Conservation (phyloP, 345 rosid species). For the Eucalyptus regnans region DNA sequence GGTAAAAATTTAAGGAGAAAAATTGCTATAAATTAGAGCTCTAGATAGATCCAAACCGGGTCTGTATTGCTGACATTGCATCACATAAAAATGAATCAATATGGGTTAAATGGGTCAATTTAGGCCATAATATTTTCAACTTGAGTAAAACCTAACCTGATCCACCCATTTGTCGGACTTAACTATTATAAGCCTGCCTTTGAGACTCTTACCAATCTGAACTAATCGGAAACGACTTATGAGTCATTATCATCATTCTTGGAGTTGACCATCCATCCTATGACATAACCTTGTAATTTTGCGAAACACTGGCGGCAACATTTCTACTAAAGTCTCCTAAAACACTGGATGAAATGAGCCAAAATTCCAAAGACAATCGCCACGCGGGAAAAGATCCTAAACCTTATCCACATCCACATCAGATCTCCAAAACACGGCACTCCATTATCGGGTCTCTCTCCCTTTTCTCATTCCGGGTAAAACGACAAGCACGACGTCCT, state of each 20-base stretch:
- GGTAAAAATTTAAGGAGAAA: neutral
- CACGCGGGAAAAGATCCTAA: neutral
- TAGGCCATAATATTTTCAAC: rapidly evolving
- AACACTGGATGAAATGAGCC: neutral
- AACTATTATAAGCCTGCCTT: neutral
- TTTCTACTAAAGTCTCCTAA: neutral
- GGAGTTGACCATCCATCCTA: neutral
- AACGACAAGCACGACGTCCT: neutral
- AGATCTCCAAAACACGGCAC: neutral
- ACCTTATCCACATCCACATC: neutral
- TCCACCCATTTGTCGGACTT: rapidly evolving
- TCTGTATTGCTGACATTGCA: neutral
- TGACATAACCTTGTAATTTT: neutral
- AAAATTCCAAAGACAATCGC: neutral
- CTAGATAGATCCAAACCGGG: rapidly evolving
- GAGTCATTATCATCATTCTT: neutral
- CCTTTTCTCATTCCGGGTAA: neutral
- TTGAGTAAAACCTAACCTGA: neutral
- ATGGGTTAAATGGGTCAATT: neutral
- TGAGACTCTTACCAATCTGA: neutral
- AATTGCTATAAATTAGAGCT: neutral
- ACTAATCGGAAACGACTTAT: neutral
- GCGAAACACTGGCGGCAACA: neutral
- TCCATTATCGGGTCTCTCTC: neutral
- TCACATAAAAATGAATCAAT: neutral